These are phyloP conservation scores for Trichopus zeylanicus DNA, from an alignment of 116 monocot species.

Conservation along the genomic window DNA sequence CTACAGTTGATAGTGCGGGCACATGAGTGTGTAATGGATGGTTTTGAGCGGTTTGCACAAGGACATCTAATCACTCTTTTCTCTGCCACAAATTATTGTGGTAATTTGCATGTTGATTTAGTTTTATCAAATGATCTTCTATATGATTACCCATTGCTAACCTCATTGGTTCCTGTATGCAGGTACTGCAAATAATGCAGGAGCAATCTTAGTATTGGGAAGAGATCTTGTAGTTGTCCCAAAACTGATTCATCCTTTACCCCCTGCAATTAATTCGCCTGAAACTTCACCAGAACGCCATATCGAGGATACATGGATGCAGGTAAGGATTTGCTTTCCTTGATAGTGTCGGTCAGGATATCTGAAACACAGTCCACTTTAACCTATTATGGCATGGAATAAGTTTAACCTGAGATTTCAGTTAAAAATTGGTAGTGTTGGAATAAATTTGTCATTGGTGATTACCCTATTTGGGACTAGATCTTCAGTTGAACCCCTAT, in stretches of 20 bases:
- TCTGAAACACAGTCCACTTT: no score
- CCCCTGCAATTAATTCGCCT: constrained; percentile 75
- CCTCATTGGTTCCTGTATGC: background rate
- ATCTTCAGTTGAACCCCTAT: no score
- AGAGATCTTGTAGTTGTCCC: constrained; percentile 99
- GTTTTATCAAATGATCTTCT: background rate
- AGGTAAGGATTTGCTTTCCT: constrained; percentile 32
- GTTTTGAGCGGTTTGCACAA: constrained; percentile 99
- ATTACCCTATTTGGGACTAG: no score
- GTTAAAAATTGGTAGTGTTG: no score
- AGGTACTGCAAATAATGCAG: constrained; percentile 99
- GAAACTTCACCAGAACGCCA: constrained; percentile 87
- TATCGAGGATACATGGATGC: constrained; percentile 99
- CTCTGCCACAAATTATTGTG: constrained; percentile 99
- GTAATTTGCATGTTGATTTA: constrained; percentile 22
- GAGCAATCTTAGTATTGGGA: constrained; percentile 95
- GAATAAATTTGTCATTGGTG: no score
- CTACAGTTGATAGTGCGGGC: constrained; percentile 96
- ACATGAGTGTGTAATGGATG: constrained; percentile 99
- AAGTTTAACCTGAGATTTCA: no score
- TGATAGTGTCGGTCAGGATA: no score
- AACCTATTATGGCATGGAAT: no score
- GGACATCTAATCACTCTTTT: constrained; percentile 98
- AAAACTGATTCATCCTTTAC: constrained; percentile 98
- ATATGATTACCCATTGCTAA: background rate